phyloP scores from a whole-genome alignment of 768 basidiomycete genomes.

The Tylopilus intermedius region DNA sequence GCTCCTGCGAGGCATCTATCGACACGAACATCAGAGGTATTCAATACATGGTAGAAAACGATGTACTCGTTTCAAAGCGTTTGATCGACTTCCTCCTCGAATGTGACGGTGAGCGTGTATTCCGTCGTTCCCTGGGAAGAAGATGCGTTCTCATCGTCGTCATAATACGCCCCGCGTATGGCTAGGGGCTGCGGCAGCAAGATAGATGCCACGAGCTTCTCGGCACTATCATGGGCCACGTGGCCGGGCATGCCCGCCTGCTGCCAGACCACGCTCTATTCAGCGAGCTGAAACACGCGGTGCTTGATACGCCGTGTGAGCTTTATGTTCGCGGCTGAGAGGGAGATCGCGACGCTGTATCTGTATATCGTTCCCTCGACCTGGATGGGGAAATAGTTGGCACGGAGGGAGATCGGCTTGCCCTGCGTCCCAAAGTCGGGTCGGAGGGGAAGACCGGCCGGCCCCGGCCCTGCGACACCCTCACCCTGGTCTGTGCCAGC shows the following conservation, averaged over 20 bases:
- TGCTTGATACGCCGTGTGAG: conserved; percentile 34
- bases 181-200: conserved; percentile 38
- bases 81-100: conserved; percentile 35
- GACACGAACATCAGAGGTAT: conserved; percentile 17
- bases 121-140: conserved; percentile 22
- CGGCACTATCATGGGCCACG: conserved; percentile 45
- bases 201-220: conserved; percentile 39
- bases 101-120: conserved; percentile 39
- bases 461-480: neutral
- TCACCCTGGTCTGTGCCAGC: neutral
- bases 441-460: conserved; percentile 36
- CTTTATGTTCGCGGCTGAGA: conserved; percentile 15
- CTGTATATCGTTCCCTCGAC: conserved; percentile 36
- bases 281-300: conserved; percentile 44
- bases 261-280: conserved; percentile 35
- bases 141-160: conserved; percentile 33
- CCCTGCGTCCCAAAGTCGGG: conserved; percentile 44
- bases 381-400: conserved; percentile 46
- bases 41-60: conserved; percentile 15
- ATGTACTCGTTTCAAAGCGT: conserved; percentile 2
- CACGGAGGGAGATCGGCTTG: conserved; percentile 36
- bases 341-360: conserved; percentile 33
- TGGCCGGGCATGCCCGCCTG: conserved; percentile 30
- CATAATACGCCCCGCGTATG: conserved; percentile 34
- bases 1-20: conserved; percentile 54